Conservation (phyloP, 2,329 filamentous ascomycete species). For the Botrytis byssoidea region DNA sequence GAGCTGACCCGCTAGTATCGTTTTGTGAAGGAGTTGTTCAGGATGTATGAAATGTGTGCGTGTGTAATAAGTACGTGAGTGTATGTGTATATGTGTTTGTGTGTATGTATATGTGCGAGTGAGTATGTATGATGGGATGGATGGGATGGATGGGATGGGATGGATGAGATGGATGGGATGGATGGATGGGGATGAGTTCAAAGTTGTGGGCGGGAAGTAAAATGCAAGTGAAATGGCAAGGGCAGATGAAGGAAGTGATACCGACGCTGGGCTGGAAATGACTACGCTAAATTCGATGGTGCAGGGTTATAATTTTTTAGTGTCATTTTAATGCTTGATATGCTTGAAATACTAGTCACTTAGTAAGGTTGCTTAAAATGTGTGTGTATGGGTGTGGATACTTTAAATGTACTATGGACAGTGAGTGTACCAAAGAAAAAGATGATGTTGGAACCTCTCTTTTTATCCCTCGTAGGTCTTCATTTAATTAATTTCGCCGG, state of each 20-base stretch:
- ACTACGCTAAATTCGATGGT: slow-evolving; percentile 11
- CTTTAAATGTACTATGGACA: neutral
- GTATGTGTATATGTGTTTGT: neutral
- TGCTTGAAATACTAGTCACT: neutral
- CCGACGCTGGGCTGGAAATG: slow-evolving; percentile 8
- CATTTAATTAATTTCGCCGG: no score
- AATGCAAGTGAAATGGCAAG: slow-evolving; percentile 14
- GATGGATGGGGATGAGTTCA: neutral
- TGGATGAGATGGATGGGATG: neutral
- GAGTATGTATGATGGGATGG: neutral
- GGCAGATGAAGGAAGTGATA: neutral
- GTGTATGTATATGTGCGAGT: neutral
- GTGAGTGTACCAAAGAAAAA: neutral
- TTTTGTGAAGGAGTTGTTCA: neutral
- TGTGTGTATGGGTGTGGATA: neutral
- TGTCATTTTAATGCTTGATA: slow-evolving; percentile 1
- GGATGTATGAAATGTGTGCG: neutral
- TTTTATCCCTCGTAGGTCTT: no score
- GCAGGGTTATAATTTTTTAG: slow-evolving; percentile 2
- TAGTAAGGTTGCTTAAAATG: neutral
- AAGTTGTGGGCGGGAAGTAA: slow-evolving; percentile 1
- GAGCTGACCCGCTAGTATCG: neutral
- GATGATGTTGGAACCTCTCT: no score
- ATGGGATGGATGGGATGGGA: neutral
- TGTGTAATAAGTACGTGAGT: neutral